phyloP scores from a whole-genome alignment of 2,329 filamentous ascomycete species.

The Hypoxylon sp. region DNA sequence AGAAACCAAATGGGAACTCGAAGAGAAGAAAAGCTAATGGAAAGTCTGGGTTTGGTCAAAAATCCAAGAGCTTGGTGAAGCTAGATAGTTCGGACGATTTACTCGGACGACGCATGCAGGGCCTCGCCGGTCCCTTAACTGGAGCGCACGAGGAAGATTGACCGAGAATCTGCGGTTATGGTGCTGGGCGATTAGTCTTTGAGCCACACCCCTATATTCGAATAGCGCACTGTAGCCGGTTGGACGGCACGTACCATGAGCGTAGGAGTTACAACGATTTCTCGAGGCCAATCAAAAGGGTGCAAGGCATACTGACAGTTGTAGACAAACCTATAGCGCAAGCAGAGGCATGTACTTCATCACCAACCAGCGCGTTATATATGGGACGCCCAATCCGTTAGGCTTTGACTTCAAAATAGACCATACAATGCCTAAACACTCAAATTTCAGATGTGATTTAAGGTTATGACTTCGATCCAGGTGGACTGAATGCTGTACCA shows the following conservation, averaged over 20 bases:
- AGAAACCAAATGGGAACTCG: constrained; percentile 40
- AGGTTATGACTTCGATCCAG: neutral
- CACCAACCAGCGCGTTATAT: neutral
- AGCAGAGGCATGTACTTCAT: neutral
- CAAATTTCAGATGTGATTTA: neutral
- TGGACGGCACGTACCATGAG: neutral
- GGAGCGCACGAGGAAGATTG: constrained; percentile 58
- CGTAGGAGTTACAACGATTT: neutral
- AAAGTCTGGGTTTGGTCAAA: constrained; percentile 50
- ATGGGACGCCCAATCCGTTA: neutral
- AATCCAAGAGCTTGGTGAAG: constrained; percentile 64
- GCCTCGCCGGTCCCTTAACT: constrained; percentile 67
- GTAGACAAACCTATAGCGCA: neutral
- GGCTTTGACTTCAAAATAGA: neutral
- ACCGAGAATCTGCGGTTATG: constrained; percentile 3
- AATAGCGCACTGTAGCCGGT: neutral
- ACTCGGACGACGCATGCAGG: constrained; percentile 69
- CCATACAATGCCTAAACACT: neutral
- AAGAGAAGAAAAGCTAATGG: constrained; percentile 47
- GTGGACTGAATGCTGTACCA: neutral
- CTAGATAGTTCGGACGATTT: constrained; percentile 70
- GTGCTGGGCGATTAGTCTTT: neutral
- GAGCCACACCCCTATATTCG: neutral
- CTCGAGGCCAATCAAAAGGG: neutral
- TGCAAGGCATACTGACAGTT: neutral